phyloP scores from a whole-genome alignment of 805 yeast species.

The Saccharomyces kudriavzevii region DNA sequence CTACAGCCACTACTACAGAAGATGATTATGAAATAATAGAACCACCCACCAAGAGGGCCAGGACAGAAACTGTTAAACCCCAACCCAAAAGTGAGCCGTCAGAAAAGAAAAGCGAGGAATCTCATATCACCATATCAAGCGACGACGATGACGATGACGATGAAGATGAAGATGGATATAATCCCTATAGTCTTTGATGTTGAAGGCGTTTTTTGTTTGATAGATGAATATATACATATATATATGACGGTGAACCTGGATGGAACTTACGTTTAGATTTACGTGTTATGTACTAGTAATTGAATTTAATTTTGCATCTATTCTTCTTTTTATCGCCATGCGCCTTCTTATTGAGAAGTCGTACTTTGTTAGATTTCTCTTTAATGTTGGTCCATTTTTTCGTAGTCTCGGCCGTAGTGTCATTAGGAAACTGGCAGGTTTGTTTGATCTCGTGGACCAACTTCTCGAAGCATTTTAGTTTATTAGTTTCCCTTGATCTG shows the following conservation, averaged over 20 bases:
- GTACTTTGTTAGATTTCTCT: conserved; percentile 27
- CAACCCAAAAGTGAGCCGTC: neutral
- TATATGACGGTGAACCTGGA: neutral
- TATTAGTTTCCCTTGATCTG: conserved; percentile 52
- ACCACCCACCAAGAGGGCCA: conserved; percentile 10
- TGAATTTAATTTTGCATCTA: conserved; percentile 16
- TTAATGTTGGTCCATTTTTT: conserved; percentile 43
- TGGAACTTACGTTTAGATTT: neutral
- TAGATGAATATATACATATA: neutral
- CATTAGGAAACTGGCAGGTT: conserved; percentile 40
- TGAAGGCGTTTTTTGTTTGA: neutral
- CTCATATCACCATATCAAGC: conserved; percentile 1
- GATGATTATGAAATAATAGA: conserved; percentile 12
- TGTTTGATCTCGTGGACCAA: conserved; percentile 44
- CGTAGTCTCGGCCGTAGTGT: conserved; percentile 38
- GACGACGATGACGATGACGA: conserved; percentile 17
- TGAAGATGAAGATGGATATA: conserved; percentile 20
- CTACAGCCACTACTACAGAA: conserved; percentile 20
- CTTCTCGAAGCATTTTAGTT: conserved; percentile 52
- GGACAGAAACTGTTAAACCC: neutral
- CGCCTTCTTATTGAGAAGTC: conserved; percentile 33
- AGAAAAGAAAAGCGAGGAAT: conserved; percentile 4
- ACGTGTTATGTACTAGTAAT: neutral
- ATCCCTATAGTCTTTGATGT: conserved; percentile 6
- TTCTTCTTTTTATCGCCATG: conserved; percentile 33